Percentiles rank a stretch among this genome's conserved stretches.
Evolutionary conservation across 2,329 filamentous ascomycete species (phyloP).

Genomic region (Davidsoniella australis): DNA sequence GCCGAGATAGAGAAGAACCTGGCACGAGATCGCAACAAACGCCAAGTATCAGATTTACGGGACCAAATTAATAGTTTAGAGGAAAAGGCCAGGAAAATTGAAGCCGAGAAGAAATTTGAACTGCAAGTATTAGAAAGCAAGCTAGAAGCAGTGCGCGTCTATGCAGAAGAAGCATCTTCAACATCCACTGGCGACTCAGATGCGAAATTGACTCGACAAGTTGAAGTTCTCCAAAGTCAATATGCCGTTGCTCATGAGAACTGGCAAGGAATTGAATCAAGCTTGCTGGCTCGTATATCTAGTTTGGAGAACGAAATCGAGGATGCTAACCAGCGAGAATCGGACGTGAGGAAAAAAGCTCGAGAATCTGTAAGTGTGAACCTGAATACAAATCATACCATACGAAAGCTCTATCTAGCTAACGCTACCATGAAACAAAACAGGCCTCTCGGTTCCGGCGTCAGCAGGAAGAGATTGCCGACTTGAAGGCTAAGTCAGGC

Average conservation of each 20-base stretch:
- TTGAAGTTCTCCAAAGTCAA: constrained; percentile 89
- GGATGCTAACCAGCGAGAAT: constrained; percentile 66
- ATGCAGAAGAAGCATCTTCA: constrained; percentile 79
- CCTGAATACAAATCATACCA: not conserved
- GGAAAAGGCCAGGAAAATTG: constrained; percentile 49
- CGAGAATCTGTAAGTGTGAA: constrained; percentile 54
- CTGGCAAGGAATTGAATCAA: constrained; percentile 91
- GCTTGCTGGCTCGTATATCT: constrained; percentile 58
- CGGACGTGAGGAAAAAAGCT: constrained; percentile 75
- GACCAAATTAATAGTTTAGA: constrained; percentile 57
- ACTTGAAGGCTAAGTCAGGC: constrained; percentile 30
- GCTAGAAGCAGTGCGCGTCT: constrained; percentile 68
- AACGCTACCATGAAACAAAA: not conserved
- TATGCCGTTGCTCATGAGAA: constrained; percentile 90
- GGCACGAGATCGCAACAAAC: constrained; percentile 44
- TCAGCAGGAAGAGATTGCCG: constrained; percentile 71
- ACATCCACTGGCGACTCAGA: constrained; percentile 67
- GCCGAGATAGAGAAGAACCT: constrained; percentile 67
- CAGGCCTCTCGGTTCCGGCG: constrained; percentile 19
- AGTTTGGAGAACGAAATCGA: constrained; percentile 81
- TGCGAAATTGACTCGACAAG: constrained; percentile 77
- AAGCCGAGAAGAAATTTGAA: constrained; percentile 70
- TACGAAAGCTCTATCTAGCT: not conserved
- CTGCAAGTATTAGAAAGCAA: constrained; percentile 66
- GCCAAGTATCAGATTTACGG: constrained; percentile 52